Evolutionary conservation across 352 stramenopile genomes (phyloP).

Genomic region (Pythium rishiriense): DNA sequence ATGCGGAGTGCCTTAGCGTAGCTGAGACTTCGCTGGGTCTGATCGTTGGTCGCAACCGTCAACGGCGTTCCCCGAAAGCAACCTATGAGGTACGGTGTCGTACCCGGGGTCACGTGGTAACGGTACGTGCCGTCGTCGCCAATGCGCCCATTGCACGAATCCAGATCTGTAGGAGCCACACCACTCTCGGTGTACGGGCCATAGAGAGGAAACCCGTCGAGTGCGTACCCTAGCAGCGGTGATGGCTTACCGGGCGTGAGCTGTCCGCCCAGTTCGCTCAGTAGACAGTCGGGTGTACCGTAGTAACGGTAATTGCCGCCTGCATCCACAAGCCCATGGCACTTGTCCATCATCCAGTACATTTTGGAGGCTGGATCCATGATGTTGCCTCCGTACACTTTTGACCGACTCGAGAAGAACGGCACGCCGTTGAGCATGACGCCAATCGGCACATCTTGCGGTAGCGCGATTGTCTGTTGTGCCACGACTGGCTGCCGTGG

Average conservation of each 20-base stretch:
- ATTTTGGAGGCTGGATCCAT: constrained; percentile 38
- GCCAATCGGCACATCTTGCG: constrained; percentile 46
- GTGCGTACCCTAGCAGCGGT: constrained; percentile 65
- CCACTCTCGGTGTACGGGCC: constrained; percentile 55
- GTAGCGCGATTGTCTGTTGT: constrained; percentile 31
- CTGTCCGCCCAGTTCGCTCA: constrained; percentile 40
- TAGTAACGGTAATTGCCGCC: constrained; percentile 79
- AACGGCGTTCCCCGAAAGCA: constrained; percentile 49
- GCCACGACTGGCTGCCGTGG: constrained; percentile 41
- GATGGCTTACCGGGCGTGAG: constrained; percentile 33
- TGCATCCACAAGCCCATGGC: constrained; percentile 61
- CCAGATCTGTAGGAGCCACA: constrained; percentile 45
- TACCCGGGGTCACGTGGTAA: constrained; percentile 56
- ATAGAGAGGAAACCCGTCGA: constrained; percentile 80
- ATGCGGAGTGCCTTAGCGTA: constrained; percentile 51
- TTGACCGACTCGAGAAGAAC: constrained; percentile 50
- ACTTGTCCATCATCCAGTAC: constrained; percentile 63
- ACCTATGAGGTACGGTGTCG: constrained; percentile 58
- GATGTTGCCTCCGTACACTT: constrained; percentile 47
- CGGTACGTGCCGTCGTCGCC: constrained; percentile 66
- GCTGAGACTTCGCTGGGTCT: constrained; percentile 55
- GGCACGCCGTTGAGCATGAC: constrained; percentile 78
- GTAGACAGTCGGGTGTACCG: constrained; percentile 62
- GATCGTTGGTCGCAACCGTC: constrained; percentile 14
- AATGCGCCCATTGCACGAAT: constrained; percentile 66